Percentiles rank a stretch among this genome's conserved stretches.
These are phyloP conservation scores for Silybum marianum DNA, from an alignment of 129 eudicot species.

Conservation along the genomic window DNA sequence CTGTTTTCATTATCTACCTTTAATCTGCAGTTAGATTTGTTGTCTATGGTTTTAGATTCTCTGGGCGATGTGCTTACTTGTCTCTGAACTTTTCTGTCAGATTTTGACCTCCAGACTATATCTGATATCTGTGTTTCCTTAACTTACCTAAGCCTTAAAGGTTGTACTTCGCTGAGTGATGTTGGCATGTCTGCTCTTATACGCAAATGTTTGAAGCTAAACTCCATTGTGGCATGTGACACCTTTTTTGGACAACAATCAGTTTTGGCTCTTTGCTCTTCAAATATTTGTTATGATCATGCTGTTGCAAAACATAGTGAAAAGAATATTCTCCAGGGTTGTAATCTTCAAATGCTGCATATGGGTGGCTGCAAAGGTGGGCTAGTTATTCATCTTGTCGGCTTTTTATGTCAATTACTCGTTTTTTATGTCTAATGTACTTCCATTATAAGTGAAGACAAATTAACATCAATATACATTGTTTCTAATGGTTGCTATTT, in stretches of 20 bases:
- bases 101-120: conserved; percentile 59
- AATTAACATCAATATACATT: neutral
- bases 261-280: conserved; percentile 58
- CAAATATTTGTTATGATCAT: conserved; percentile 28
- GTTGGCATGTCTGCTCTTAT: conserved; percentile 65
- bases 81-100: conserved; percentile 42
- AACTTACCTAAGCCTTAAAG: conserved; percentile 64
- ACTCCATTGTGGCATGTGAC: conserved; percentile 74
- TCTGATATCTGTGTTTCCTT: conserved; percentile 60
- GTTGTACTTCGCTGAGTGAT: conserved; percentile 69
- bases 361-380: conserved; percentile 88
- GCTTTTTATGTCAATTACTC: neutral
- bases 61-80: conserved; percentile 20
- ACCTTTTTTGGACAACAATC: conserved; percentile 74
- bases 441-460: neutral
- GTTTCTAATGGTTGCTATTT: neutral
- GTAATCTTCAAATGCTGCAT: conserved; percentile 59
- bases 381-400: neutral
- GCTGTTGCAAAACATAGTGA: conserved; percentile 7
- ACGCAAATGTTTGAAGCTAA: conserved; percentile 54
- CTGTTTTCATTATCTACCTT: neutral
- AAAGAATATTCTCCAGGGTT: conserved; percentile 23
- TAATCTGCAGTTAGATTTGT: neutral
- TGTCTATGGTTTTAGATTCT: conserved; percentile 13
- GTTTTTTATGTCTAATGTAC: neutral